Evolutionary conservation across 176 grass and related monocot genomes (phyloP), one percentile per base, ranked within the genome.

Genomic region (Panicum miliaceum): DNA sequence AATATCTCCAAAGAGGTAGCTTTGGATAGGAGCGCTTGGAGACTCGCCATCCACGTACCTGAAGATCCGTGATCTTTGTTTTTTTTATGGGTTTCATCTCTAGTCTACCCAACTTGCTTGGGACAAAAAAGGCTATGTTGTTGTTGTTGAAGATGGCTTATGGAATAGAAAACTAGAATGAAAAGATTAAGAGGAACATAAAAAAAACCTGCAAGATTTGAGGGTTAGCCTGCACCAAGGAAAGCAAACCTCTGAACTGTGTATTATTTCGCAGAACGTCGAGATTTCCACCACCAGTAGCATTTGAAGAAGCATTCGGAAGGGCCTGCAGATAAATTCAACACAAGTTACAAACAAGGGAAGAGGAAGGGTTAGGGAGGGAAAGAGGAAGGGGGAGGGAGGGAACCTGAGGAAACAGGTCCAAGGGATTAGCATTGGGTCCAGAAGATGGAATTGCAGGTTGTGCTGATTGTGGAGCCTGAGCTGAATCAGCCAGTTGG

Each of bases 391-490:
- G 19, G 53, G 53, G 52, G 19, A 56, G 22, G 56, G 22, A 58
- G 22, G 6, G 10, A 83, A 97, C 94, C 79, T 88, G 92, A 82
- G 94, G 92, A 89, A 97, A 97, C 64, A 97, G 94, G 48, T 97
- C 82, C 80, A 97, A 75, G 18, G 94, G 92, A 83, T 84, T 94
- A 73, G 94, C 92, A 87, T 94, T 94, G 32, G 94, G 92, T 78
- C 90, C 90, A 60, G 69, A 53, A 8, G 86, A 82, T 60, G 84
- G 72, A 64, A 89, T 81, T 78, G 88, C 71, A 83, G 90, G 53
- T 86, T 85, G 86, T 78, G 85, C 59, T 77, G 73, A 64, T 66
- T 89, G 92, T 78, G 84, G 36, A 92, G 77, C 78, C 48, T 62
- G 79, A 35, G 48, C 76, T 16, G 89, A 64, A 78, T 85, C 83